Evolutionary conservation across 1,139 yeast genomes (phyloP), one percentile per base, ranked within the genome.

Genomic region (Kodamaea alishanica): DNA sequence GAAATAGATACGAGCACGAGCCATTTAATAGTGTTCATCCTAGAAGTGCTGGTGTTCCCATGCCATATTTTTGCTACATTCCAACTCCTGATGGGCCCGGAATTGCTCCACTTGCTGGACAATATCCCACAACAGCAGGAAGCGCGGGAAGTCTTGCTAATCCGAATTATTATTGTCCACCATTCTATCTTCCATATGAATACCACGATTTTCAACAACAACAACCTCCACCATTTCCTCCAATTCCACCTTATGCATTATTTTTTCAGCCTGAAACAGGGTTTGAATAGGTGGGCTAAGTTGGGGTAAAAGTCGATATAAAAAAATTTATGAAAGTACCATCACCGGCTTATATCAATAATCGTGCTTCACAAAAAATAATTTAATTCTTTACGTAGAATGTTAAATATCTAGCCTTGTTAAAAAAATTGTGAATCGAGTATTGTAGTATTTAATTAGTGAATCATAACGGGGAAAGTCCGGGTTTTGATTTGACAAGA

Each of bases 1-100:
- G 20, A 15, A 15, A 15, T 15, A 15, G 20, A 15, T 15, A 15
- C 20, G 20, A 15, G 20, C 20, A 15, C 20, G 20, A 15, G 4
- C 4, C 20, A 15, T 15, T 3, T 15, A 15, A 15, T 15, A 15
- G 20, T 15, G 4, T 3, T 15, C 20, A 15, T 4, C 20, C 20
- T 3, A 15, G 3, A 15, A 15, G 20, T 15, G 20, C 20, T 15
- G 20, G 20, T 4, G 20, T 15, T 15, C 20, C 20, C 20, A 15
- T 32, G 15, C 59, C 61, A 6, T 55, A 51, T 33, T 59, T 52
- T 38, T 57, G 55, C 43, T 57, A 56, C 41, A 47, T 58, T 23
- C 63, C 63, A 10, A 46, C 42, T 28, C 40, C 40, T 27, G 55
- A 46, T 27, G 32, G 43, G 22, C 27, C 28, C 11, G 37, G 24